Base-by-base conservation (phyloP, 2,329 filamentous ascomycete genomes). In the Massarina eburnea region DNA sequence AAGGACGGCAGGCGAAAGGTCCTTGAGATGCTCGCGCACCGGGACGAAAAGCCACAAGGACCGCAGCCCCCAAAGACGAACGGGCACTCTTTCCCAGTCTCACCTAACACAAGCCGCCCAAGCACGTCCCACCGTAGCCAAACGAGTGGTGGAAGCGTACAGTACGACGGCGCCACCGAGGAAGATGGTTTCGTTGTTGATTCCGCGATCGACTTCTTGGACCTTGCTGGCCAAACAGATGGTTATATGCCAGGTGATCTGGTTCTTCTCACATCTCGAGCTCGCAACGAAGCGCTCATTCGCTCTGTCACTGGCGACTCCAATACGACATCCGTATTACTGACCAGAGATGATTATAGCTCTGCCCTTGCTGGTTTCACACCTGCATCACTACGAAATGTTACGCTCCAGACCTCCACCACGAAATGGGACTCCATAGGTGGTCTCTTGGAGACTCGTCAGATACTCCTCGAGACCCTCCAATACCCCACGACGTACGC, bases 401-500 rank as follows among this genome's bases (percentile, higher is more conserved):
- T 99, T 9, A 91, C 92, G 0, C 76, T 99, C 3, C 95, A 97
- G 58, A 90, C 89, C 43, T 96, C 91, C 3, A 94, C 89, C 1
- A 96, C 89, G 0, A 95, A 88, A 7, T 99, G 96, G 71, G 85
- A 88, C 52, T 89, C 89, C 0, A 97, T 99, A 51, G 94, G 94
- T 39, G 94, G 94, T 14, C 77, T 99, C 4, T 81, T 83, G 34
- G 84, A 89, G 61, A 99, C 94, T 1, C 84, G 95, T 3, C 86
- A 91, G 58, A 90, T 89, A n/a, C 80, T 99, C 3, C 80, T 99
- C 8, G 94, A 99, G 71, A 99, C 94, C 0, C 76, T 99, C 3
- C 89, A 96, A 66, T 99, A 99, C 63, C 94, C 94, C 0, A 99
- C 95, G 1, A 96, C 94, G 48, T 99, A 99, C 66, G 94, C 94